Base-by-base conservation (phyloP, 495 filamentous ascomycete species). In the Cetradonia linearis region DNA sequence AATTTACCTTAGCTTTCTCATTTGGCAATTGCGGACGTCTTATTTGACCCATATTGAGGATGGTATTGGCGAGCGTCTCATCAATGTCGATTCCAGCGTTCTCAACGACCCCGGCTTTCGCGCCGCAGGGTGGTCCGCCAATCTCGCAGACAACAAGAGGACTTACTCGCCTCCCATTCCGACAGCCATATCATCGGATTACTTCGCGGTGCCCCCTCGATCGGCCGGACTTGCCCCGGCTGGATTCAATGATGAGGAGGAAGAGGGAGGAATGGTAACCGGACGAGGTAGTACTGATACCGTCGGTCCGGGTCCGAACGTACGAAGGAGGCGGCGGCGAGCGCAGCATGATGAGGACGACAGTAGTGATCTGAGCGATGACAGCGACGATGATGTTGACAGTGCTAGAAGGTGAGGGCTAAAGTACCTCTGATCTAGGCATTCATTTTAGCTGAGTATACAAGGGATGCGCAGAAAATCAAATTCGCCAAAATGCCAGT, bases 141-240 rank as follows among this genome's bases (percentile, higher is more conserved):
- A 87, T 64, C 79, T 86, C 5, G 75, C 83, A 13, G 82, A 88
- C 62, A 83, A 92, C 66, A 95, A 94, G 70, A 83, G 93, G 58
- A 94, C 89, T 34, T 91, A 98, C 69, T 96, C 92, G 7, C 93
- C 93, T 14, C 93, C 94, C 0, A 98, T 98, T 56, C 93, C 93
- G 28, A 95, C 91, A 6, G 89, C 88, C 57, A 84, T 82, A 67
- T 85, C 84, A 8, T 91, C 89, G 18, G 91, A 97, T 70, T 98
- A 98, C 70, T 98, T 93, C 68, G 81, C 85, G 65, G 86, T 83
- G n/a, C 85, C 83, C 37, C 72, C 73, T 14, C 68, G 74, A 54
- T 78, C 76, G 27, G 76, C 72, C 23, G 74, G 76, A 8, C 63
- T 79, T 28, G 70, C 75, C n/a, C 73, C 75, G 8, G 54, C 68